phyloP scores from a whole-genome alignment of 2,329 filamentous ascomycete genomes.

The Penicillium sp. region DNA sequence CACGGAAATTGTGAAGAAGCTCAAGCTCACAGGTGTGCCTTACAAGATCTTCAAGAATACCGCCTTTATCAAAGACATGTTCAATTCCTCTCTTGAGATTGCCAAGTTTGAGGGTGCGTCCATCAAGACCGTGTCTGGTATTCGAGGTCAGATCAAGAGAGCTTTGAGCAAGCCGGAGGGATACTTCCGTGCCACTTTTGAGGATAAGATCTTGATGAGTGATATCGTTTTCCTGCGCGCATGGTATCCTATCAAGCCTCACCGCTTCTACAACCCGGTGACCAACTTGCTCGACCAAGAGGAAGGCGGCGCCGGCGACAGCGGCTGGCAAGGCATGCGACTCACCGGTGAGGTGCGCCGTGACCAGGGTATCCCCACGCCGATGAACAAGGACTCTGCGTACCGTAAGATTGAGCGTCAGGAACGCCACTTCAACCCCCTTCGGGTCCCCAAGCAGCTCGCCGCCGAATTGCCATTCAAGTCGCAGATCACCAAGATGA shows the following conservation, averaged over 20 bases:
- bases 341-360: conserved; percentile 86
- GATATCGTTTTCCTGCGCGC: conserved; percentile 95
- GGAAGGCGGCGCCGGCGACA: conserved; percentile 26
- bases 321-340: conserved; percentile 80
- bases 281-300: conserved; percentile 73
- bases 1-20: conserved; percentile 97
- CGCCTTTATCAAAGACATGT: conserved; percentile 98
- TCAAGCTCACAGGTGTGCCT: conserved; percentile 87
- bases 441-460: conserved; percentile 44
- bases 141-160: conserved; percentile 94
- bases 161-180: conserved; percentile 90
- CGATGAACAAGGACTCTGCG: conserved; percentile 73
- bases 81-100: conserved; percentile 84
- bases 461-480: conserved; percentile 86
- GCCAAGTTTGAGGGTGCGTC: conserved; percentile 96
- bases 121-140: conserved; percentile 91
- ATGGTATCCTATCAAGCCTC: conserved; percentile 94
- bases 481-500: conserved; percentile 77
- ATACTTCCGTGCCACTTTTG: conserved; percentile 93
- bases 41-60: conserved; percentile 99
- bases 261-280: conserved; percentile 93
- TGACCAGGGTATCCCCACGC: conserved; percentile 67
- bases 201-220: conserved; percentile 95
- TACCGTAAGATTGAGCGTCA: conserved; percentile 62
- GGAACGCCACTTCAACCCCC: conserved; percentile 68